Conservation (phyloP, 768 basidiomycete species). For the Podaxis sp. region DNA sequence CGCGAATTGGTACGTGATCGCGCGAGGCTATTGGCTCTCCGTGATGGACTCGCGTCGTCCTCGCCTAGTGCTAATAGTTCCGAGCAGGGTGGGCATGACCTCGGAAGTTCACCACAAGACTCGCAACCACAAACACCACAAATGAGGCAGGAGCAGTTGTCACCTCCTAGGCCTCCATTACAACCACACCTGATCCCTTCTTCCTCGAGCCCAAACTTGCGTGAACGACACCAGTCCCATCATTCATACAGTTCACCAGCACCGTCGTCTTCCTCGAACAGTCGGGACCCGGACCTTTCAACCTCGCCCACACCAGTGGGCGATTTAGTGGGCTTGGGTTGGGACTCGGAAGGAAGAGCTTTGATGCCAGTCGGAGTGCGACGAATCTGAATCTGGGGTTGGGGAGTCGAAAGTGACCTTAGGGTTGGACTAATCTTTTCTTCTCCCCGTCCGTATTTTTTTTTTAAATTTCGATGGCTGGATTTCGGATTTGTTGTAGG, state of each 20-base stretch:
- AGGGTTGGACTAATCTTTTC: not conserved
- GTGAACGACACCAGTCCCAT: conserved; percentile 32
- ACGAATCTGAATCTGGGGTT: conserved; percentile 40
- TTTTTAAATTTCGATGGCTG: not conserved
- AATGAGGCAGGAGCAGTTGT: not conserved
- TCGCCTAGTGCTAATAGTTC: conserved; percentile 3
- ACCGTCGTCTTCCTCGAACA: conserved; percentile 59
- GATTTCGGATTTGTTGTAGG: not conserved
- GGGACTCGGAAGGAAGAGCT: conserved; percentile 33
- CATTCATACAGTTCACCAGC: conserved; percentile 66
- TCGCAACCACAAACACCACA: conserved; percentile 26
- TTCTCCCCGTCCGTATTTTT: not conserved
- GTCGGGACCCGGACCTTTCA: conserved; percentile 34
- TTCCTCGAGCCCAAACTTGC: conserved; percentile 6
- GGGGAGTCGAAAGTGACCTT: not conserved
- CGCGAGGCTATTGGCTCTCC: conserved; percentile 37
- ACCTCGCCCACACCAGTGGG: conserved; percentile 34
- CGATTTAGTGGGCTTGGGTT: conserved; percentile 29
- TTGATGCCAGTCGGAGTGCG: conserved; percentile 51
- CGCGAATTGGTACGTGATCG: conserved; percentile 62
- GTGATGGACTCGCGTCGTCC: conserved; percentile 24
- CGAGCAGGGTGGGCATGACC: conserved; percentile 20
- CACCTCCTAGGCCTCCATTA: conserved; percentile 12
- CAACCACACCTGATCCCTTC: conserved; percentile 25
- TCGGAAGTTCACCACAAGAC: conserved; percentile 23